Conservation (phyloP, 768 basidiomycete genomes). For the Jaapia argillacea region DNA sequence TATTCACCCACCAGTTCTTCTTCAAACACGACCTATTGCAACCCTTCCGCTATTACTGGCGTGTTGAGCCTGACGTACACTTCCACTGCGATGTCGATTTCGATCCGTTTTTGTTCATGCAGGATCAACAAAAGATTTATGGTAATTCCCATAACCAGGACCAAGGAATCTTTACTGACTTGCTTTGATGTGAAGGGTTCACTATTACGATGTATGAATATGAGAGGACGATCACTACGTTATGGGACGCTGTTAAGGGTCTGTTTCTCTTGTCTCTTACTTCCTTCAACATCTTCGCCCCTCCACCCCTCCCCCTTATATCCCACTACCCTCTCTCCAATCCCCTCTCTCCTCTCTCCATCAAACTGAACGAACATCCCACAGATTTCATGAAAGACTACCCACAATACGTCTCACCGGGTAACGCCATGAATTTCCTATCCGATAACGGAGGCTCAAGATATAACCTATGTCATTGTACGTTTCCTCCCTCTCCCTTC, state of each 20-base stretch:
- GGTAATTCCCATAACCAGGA: too few species aligned
- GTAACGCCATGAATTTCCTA: conserved; percentile 55
- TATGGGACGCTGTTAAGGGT: conserved; percentile 45
- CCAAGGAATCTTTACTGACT: too few species aligned
- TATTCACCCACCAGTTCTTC: conserved; percentile 35
- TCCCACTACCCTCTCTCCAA: conserved; percentile 23
- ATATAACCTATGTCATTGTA: conserved; percentile 61
- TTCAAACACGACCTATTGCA: conserved; percentile 58
- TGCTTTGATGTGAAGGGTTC: conserved; percentile 29
- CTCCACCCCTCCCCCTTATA: conserved; percentile 25
- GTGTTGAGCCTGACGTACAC: conserved; percentile 71
- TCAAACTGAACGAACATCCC: too few species aligned
- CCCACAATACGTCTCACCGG: conserved; percentile 43
- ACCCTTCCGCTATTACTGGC: conserved; percentile 71
- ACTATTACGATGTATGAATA: conserved; percentile 59
- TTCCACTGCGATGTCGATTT: conserved; percentile 62
- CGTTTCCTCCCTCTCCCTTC: conserved; percentile 14
- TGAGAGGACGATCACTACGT: conserved; percentile 48
- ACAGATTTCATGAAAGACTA: conserved; percentile 45
- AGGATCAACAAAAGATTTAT: conserved; percentile 59
- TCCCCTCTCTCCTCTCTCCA: conserved; percentile 14
- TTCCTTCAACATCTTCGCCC: conserved; percentile 19
- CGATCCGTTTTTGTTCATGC: conserved; percentile 67
- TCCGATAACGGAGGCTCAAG: conserved; percentile 56
- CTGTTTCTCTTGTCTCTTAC: too few species aligned